phyloP scores from a whole-genome alignment of 2,329 filamentous ascomycete genomes.

The Cercospora citrullina region DNA sequence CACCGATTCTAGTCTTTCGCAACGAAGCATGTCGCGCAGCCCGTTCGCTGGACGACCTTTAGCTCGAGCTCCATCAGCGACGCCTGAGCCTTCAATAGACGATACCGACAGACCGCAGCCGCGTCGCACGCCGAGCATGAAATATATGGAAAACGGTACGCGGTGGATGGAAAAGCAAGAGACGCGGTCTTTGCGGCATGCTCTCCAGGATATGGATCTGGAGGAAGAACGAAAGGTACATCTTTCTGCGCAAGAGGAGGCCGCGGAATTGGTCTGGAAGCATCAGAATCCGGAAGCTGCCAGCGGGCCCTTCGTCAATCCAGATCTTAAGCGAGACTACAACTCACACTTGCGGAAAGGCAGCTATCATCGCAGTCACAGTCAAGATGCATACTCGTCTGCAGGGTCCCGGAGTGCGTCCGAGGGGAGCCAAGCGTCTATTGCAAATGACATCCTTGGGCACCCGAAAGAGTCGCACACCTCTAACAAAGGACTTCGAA shows the following conservation, averaged over 20 bases:
- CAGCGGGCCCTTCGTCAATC: conserved; percentile 41
- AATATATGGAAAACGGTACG: conserved; percentile 71
- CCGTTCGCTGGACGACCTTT: conserved; percentile 39
- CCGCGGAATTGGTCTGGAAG: conserved; percentile 75
- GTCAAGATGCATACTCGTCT: conserved; percentile 30
- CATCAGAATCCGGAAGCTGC: conserved; percentile 70
- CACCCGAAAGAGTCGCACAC: conserved; percentile 20
- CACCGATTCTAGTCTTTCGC: conserved; percentile 23
- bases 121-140: conserved; percentile 58
- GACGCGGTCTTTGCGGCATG: conserved; percentile 66
- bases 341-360: conserved; percentile 68
- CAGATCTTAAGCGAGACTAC: conserved; percentile 52
- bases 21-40: conserved; percentile 20
- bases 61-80: conserved; percentile 29
- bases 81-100: conserved; percentile 41
- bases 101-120: conserved; percentile 46
- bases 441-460: conserved; percentile 13
- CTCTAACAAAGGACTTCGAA: conserved; percentile 20
- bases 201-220: conserved; percentile 72
- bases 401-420: conserved; percentile 23
- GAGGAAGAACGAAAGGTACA: conserved; percentile 65
- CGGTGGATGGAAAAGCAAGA: conserved; percentile 82
- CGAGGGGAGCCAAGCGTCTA: conserved; percentile 23
- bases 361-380: conserved; percentile 63
- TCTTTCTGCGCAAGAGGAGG: conserved; percentile 71